phyloP scores from a whole-genome alignment of 192 early-diverging fungal species.

The Allomyces macrogynus region DNA sequence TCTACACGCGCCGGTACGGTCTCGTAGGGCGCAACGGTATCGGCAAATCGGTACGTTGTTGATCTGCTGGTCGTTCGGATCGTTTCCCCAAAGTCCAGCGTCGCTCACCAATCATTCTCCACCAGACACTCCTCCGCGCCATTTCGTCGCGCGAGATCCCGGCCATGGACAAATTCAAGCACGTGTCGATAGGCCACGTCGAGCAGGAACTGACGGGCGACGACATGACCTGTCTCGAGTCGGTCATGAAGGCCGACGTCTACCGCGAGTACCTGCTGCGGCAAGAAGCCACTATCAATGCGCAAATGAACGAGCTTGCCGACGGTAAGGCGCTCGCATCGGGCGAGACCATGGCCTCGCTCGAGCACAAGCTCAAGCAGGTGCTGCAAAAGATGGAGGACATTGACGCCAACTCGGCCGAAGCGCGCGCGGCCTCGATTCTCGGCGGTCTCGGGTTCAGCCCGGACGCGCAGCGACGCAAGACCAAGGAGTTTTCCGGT shows the following conservation, averaged over 20 bases:
- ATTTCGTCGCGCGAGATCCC: constrained; percentile 63
- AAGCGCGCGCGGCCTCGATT: constrained; percentile 79
- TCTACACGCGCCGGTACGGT: constrained; percentile 83
- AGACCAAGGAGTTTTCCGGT: constrained; percentile 90
- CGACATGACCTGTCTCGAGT: constrained; percentile 61
- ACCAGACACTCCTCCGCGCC: constrained; percentile 58
- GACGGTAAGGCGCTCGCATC: constrained; percentile 1
- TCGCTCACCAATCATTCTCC: too few species aligned
- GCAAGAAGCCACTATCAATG: constrained; percentile 53
- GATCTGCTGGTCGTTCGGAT: not conserved
- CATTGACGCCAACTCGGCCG: constrained; percentile 94
- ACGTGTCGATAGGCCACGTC: constrained; percentile 89
- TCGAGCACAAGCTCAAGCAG: constrained; percentile 45
- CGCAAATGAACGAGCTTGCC: constrained; percentile 27
- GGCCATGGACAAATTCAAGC: constrained; percentile 40
- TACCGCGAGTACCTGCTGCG: constrained; percentile 76
- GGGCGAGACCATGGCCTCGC: constrained; percentile 31
- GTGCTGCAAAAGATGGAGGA: constrained; percentile 71
- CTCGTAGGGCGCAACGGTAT: constrained; percentile 85
- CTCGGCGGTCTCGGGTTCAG: constrained; percentile 91
- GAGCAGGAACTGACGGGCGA: constrained; percentile 95
- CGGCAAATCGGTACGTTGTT: constrained; percentile 14
- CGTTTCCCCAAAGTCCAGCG: not conserved
- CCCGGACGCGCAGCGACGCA: constrained; percentile 47
- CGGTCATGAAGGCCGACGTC: constrained; percentile 80